Base-by-base conservation (phyloP, 208 protist species). In the Wallacemonas collosoma region DNA sequence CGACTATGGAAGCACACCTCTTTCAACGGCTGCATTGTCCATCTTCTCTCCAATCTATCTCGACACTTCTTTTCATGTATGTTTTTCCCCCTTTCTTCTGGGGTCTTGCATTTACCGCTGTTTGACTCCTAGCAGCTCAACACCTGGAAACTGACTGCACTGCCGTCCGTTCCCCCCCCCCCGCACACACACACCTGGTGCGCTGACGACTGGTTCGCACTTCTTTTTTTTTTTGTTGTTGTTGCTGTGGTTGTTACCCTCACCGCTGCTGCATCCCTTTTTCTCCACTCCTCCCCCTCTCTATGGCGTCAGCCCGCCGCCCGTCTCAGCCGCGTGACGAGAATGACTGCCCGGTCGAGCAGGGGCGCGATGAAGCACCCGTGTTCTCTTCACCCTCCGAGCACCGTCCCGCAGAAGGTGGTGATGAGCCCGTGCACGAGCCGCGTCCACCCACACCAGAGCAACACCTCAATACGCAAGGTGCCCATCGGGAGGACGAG, bases 301-400 rank as follows among this genome's bases (percentile, higher is more conserved):
- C 26, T 26, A 26, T 26, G 26, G 26, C 26, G 26, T 26, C 26
- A 26, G 26, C 26, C 26, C 26, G 26, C 26, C 26, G 26, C 26
- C 26, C 26, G 26, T 26, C 26, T 50, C 8, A 6, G 45, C 45
- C 6, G 45, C 12, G 45, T 50, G 45, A 50, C 45, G 45, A 39
- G n/a, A 12, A 50, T 38, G 57, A 63, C 36, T 65, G 53, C n/a
- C 60, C 60, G 12, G 17, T 50, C 40, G 60, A 65, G 60, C 60
- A 17, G 7, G 60, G 60, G 8, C 6, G 9, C 12, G 60, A 51
- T 4, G 60, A 65, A 3, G 8, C 15, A 4, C 15, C 15, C 0
- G 60, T 48, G 12, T 65, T 65, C 43, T 65, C 60, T 3, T 65
- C 60, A 38, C 7, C 60, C 5, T 65, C 60, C 4, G 60, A 65